Conservation (phyloP, 805 yeast species). For the Kodamaea laetipori region DNA sequence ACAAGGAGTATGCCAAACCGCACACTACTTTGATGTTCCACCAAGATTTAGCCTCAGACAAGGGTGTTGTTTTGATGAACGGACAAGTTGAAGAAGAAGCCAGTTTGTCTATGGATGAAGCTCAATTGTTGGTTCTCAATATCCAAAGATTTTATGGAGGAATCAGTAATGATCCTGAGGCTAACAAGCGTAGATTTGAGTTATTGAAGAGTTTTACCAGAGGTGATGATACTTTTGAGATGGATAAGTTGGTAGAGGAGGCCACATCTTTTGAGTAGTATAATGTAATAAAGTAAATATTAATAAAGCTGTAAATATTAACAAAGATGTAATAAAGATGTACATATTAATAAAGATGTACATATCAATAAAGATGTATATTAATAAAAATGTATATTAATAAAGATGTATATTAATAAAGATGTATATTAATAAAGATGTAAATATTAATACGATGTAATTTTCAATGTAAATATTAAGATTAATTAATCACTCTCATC, state of each 20-base stretch:
- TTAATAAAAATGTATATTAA: too few species aligned
- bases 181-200: slow-evolving; percentile 45
- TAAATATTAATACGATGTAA: too few species aligned
- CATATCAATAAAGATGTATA: too few species aligned
- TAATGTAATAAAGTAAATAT: too few species aligned
- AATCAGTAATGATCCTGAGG: slow-evolving; percentile 38
- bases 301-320: too few species aligned
- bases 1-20: slow-evolving; percentile 90
- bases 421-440: too few species aligned
- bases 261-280: slow-evolving; percentile 66
- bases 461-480: too few species aligned
- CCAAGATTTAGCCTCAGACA: slow-evolving; percentile 63
- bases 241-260: slow-evolving; percentile 68
- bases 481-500: background rate
- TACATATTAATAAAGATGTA: too few species aligned
- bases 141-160: slow-evolving; percentile 86
- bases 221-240: slow-evolving; percentile 66
- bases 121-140: slow-evolving; percentile 73
- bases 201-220: slow-evolving; percentile 67
- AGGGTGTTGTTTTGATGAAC: slow-evolving; percentile 77
- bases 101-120: slow-evolving; percentile 66
- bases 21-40: slow-evolving; percentile 91
- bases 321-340: too few species aligned
- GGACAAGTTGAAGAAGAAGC: slow-evolving; percentile 78
- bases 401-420: too few species aligned